Percentiles rank a stretch among this genome's conserved stretches.
Evolutionary conservation across 331 rosid species (phyloP).

Genomic region (Arachis monticola): DNA sequence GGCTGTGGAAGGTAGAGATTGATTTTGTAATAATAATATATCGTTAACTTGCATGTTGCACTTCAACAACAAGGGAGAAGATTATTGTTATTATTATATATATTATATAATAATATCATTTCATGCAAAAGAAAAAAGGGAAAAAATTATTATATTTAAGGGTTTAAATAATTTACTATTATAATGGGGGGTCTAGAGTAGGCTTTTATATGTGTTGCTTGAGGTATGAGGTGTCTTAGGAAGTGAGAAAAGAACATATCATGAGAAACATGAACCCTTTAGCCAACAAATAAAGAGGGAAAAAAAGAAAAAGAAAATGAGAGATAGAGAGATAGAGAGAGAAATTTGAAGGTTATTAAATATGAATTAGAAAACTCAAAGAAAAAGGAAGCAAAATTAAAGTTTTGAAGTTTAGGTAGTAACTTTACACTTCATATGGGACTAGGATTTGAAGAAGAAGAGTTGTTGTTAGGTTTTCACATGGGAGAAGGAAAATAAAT

Average conservation of each 20-base stretch:
- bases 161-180: background rate
- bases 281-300: conserved; percentile 39
- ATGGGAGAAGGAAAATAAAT: conserved; percentile 54
- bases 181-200: background rate
- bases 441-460: background rate
- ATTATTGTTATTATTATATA: background rate
- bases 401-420: conserved; percentile 40
- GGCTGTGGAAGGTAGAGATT: conserved; percentile 24
- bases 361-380: conserved; percentile 43
- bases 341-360: background rate
- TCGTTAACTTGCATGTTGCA: conserved; percentile 35
- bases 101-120: background rate
- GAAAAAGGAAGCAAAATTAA: conserved; percentile 33
- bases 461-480: conserved; percentile 59
- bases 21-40: conserved; percentile 23
- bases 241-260: conserved; percentile 67
- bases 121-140: background rate
- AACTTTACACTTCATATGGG: conserved; percentile 59
- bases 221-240: conserved; percentile 65
- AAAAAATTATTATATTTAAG: background rate
- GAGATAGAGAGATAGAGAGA: conserved; percentile 10
- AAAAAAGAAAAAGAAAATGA: conserved; percentile 12
- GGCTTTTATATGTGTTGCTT: conserved; percentile 46
- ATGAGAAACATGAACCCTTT: conserved; percentile 35
- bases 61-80: conserved; percentile 17